A percentile compares a stretch with the other conserved stretches of the same genome.
These are phyloP conservation scores for Trichoderma gracile DNA, from an alignment of 2,329 filamentous ascomycete species.

Conservation along the genomic window DNA sequence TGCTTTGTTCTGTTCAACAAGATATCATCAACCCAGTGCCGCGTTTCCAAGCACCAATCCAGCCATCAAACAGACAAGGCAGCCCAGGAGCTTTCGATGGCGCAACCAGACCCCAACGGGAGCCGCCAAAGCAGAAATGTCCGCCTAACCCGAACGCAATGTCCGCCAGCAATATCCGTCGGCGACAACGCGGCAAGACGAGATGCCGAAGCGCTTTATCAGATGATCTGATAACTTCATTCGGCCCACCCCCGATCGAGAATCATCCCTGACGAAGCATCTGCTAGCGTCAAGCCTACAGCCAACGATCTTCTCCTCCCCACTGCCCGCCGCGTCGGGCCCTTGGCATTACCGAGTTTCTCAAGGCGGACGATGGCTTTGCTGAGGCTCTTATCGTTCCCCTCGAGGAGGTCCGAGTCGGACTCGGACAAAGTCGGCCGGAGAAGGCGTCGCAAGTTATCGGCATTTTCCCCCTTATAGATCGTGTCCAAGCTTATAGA, in stretches of 20 bases:
- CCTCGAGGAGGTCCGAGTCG: conserved; percentile 11
- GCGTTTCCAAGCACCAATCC: too few relatives aligned
- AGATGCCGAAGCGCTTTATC: conserved; percentile 33
- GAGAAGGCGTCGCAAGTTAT: not conserved
- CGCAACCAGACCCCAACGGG: too few relatives aligned
- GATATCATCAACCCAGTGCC: too few relatives aligned
- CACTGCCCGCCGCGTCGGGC: not conserved
- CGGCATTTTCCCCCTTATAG: conserved; percentile 5
- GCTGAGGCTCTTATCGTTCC: not conserved
- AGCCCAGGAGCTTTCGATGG: too few relatives aligned
- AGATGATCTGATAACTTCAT: conserved; percentile 40
- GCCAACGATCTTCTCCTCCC: not conserved
- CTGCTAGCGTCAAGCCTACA: not conserved
- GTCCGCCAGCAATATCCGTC: too few relatives aligned
- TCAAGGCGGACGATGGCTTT: not conserved
- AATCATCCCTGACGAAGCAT: conserved; percentile 12
- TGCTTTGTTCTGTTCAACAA: too few relatives aligned
- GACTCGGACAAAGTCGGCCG: conserved; percentile 17
- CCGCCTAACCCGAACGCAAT: too few relatives aligned
- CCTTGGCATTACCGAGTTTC: not conserved
- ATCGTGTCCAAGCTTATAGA: not conserved
- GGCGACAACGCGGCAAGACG: too few relatives aligned
- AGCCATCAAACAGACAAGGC: too few relatives aligned
- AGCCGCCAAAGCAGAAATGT: too few relatives aligned
- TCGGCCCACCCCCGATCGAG: not conserved